Evolutionary conservation across 805 yeast species (phyloP).

Genomic region (Teunomyces stri): DNA sequence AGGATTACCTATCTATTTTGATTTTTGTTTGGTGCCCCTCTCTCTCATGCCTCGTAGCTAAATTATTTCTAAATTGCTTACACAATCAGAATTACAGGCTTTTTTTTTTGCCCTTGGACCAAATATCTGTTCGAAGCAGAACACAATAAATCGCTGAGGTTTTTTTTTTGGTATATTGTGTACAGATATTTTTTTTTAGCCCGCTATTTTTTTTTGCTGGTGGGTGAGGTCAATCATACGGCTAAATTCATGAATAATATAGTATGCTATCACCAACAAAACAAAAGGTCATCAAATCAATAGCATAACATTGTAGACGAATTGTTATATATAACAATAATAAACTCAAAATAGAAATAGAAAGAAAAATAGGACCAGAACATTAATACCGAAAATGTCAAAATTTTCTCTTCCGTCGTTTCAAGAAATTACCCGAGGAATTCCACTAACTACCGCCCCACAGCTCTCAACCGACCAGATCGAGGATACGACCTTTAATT

Average conservation of each 20-base stretch:
- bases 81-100: background rate
- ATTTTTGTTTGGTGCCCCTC: background rate
- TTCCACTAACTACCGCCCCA: background rate
- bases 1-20: background rate
- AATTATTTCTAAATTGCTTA: background rate
- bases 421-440: slow-evolving; percentile 4
- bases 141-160: background rate
- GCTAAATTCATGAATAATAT: no score
- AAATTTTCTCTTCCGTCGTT: slow-evolving; percentile 3
- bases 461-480: background rate
- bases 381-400: background rate
- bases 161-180: no score
- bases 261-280: no score
- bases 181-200: no score
- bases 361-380: no score
- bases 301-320: background rate
- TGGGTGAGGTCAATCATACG: no score
- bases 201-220: no score
- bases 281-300: background rate
- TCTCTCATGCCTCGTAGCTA: no score
- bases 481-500: background rate
- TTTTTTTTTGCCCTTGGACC: background rate
- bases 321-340: background rate
- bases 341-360: no score
- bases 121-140: background rate